Percentiles rank a stretch among this genome's conserved stretches.
phyloP scores from a whole-genome alignment of 106 monocot genomes.

The Dendrobium chrysotoxum region DNA sequence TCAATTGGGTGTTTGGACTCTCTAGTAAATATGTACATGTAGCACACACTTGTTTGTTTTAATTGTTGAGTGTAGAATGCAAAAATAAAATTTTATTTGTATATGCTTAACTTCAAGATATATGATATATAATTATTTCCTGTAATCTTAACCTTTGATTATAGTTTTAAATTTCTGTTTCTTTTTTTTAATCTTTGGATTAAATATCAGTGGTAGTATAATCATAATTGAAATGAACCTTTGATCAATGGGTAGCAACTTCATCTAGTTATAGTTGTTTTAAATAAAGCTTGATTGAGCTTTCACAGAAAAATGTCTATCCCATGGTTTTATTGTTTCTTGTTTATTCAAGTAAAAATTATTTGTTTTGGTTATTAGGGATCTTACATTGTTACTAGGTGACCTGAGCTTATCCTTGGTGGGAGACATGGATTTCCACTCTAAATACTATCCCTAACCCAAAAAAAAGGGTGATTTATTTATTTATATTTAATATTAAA shows the following conservation, averaged over 20 bases:
- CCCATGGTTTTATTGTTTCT: no score
- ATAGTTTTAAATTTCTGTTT: neutral
- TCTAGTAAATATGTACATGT: neutral
- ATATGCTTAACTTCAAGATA: neutral
- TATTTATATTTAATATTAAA: neutral
- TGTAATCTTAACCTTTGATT: neutral
- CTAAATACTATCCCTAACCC: neutral
- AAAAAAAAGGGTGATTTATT: neutral
- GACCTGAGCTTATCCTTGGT: neutral
- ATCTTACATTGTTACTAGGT: neutral
- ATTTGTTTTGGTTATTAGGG: neutral
- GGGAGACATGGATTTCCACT: neutral
- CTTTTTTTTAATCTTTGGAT: neutral
- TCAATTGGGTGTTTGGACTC: neutral
- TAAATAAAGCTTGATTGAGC: no score
- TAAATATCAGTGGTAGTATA: neutral
- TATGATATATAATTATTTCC: neutral
- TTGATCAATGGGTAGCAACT: neutral
- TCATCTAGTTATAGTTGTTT: neutral
- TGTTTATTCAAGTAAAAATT: neutral
- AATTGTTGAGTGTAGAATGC: neutral
- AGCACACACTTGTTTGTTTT: neutral
- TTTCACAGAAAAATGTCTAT: no score
- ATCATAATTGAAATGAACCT: neutral
- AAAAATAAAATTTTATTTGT: neutral